Conservation (phyloP, 2,329 filamentous ascomycete genomes). For the Trichophyton simii region DNA sequence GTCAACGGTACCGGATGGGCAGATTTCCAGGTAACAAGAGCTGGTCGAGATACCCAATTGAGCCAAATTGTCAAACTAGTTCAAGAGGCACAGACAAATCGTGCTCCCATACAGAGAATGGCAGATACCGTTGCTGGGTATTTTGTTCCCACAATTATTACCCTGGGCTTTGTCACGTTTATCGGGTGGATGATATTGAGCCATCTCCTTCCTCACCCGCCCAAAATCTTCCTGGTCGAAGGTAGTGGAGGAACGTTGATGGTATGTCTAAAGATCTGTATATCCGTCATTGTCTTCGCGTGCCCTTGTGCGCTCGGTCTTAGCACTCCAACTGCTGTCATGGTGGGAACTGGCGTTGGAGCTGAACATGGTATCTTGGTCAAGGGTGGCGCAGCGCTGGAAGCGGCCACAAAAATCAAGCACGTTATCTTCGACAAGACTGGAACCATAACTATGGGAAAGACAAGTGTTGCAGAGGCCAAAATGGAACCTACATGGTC, state of each 20-base stretch:
- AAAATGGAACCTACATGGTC: constrained; percentile 59
- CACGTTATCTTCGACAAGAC: constrained; percentile 74
- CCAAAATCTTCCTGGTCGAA: constrained; percentile 69
- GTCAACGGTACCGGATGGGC: constrained; percentile 88
- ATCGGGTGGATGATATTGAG: constrained; percentile 88
- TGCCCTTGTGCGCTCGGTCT: constrained; percentile 95
- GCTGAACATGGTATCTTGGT: constrained; percentile 95
- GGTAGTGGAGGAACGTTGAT: constrained; percentile 82
- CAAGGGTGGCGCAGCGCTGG: constrained; percentile 85
- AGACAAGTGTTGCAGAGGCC: constrained; percentile 76
- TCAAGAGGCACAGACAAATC: constrained; percentile 86
- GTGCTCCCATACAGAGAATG: constrained; percentile 86
- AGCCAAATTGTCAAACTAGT: constrained; percentile 98
- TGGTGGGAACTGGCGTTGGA: constrained; percentile 96
- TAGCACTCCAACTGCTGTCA: constrained; percentile 90
- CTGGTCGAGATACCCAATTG: constrained; percentile 88
- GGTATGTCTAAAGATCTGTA: constrained; percentile 94
- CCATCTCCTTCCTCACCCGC: constrained; percentile 71
- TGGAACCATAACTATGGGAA: constrained; percentile 75
- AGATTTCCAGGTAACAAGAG: constrained; percentile 83
- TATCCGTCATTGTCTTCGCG: constrained; percentile 95
- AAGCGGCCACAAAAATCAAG: constrained; percentile 52
- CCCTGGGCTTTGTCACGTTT: constrained; percentile 75
- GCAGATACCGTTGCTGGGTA: constrained; percentile 85
- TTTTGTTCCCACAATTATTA: constrained; percentile 81